Evolutionary conservation across 2,329 filamentous ascomycete species (phyloP).

Genomic region (Eutypella sp.): DNA sequence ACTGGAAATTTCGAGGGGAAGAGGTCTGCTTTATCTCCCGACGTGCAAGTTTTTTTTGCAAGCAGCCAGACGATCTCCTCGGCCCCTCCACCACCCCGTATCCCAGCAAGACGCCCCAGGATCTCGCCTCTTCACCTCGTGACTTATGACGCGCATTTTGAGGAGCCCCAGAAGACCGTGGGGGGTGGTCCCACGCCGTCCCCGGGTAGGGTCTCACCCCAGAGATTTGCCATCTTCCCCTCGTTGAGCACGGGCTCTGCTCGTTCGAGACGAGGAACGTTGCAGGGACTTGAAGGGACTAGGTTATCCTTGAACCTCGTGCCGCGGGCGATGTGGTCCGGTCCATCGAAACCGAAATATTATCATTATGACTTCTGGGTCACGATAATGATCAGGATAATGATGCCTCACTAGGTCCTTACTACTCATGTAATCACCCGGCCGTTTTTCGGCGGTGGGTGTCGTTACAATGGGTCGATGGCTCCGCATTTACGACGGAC

Average conservation of each 20-base stretch:
- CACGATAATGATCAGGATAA: neutral
- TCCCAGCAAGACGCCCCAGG: neutral
- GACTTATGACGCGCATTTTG: neutral
- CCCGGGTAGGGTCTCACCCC: too few species aligned
- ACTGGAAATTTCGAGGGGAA: neutral
- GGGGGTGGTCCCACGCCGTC: neutral
- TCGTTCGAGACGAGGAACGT: too few species aligned
- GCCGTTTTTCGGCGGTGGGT: neutral
- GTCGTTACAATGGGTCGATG: neutral
- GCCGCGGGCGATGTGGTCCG: neutral
- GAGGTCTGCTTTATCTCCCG: neutral
- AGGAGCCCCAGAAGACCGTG: neutral
- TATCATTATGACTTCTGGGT: neutral
- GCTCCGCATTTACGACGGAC: neutral
- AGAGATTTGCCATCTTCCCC: too few species aligned
- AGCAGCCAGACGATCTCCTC: neutral
- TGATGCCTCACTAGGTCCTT: neutral
- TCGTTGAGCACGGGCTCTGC: too few species aligned
- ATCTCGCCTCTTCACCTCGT: neutral
- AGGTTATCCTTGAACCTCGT: too few species aligned
- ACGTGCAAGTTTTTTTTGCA: neutral
- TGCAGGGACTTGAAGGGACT: too few species aligned
- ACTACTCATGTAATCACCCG: neutral
- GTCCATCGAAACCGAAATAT: neutral
- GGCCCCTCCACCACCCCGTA: neutral